These are phyloP conservation scores for Clausena lansium DNA, from an alignment of 345 rosid genomes.

Conservation along the genomic window DNA sequence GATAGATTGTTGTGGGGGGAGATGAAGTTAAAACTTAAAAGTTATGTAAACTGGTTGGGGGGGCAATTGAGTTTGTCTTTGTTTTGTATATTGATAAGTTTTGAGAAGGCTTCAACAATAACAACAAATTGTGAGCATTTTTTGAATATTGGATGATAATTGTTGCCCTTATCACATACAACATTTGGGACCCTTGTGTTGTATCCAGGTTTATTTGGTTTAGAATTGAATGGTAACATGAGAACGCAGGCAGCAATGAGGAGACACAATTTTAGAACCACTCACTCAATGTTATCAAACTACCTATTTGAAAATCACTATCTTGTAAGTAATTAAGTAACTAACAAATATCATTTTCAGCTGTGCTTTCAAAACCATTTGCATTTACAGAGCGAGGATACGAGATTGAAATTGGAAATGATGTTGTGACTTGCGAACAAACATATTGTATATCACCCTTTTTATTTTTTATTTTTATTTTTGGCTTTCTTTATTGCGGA, in stretches of 20 bases:
- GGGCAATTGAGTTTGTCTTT: too few species aligned
- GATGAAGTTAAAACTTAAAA: too few species aligned
- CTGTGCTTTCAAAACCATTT: too few species aligned
- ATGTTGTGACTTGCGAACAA: neutral
- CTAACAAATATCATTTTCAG: too few species aligned
- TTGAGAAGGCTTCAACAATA: neutral
- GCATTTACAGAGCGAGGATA: neutral
- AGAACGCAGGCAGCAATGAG: neutral
- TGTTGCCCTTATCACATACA: neutral
- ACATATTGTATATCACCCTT: neutral
- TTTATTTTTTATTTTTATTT: neutral
- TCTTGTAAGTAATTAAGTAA: too few species aligned
- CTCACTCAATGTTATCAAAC: too few species aligned
- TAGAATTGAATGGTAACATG: neutral
- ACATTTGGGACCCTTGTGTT: neutral
- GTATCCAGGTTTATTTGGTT: neutral
- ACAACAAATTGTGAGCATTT: neutral
- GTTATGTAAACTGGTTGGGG: too few species aligned
- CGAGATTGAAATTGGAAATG: neutral
- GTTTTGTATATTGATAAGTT: too few species aligned
- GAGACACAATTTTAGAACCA: neutral
- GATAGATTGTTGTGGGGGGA: too few species aligned
- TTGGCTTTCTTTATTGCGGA: neutral
- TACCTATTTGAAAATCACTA: too few species aligned
- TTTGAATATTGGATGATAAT: neutral